Evolutionary conservation across 805 yeast species (phyloP).

Genomic region (Cyberlindnera veronae): DNA sequence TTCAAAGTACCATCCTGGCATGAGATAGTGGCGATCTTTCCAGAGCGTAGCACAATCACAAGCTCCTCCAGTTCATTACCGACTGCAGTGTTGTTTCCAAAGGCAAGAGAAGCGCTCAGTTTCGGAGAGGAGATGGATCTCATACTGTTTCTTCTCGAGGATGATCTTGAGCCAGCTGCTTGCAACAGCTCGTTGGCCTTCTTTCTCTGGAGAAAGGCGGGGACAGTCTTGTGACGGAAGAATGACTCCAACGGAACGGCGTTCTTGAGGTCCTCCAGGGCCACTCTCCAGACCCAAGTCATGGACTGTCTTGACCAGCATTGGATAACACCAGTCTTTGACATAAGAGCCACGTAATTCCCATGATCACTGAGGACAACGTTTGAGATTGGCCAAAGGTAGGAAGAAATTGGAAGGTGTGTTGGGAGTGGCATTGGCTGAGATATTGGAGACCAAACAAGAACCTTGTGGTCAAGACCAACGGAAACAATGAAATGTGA

Average conservation of each 20-base stretch:
- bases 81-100: slow-evolving; percentile 23
- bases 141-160: slow-evolving; percentile 33
- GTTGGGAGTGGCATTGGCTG: slow-evolving; percentile 45
- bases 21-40: slow-evolving; percentile 45
- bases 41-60: slow-evolving; percentile 49
- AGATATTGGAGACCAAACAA: slow-evolving; percentile 70
- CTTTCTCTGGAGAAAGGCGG: slow-evolving; percentile 39
- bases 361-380: slow-evolving; percentile 57
- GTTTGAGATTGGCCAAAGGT: slow-evolving; percentile 61
- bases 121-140: slow-evolving; percentile 27
- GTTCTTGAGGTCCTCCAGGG: slow-evolving; percentile 33
- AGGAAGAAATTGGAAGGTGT: slow-evolving; percentile 38
- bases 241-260: slow-evolving; percentile 50
- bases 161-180: slow-evolving; percentile 10
- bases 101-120: slow-evolving; percentile 21
- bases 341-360: slow-evolving; percentile 51
- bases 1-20: slow-evolving; percentile 46
- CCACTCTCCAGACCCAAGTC: slow-evolving; percentile 55
- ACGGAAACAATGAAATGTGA: slow-evolving; percentile 64
- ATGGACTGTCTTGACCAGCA: slow-evolving; percentile 57
- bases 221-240: slow-evolving; percentile 52
- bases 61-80: slow-evolving; percentile 35
- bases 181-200: slow-evolving; percentile 21
- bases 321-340: slow-evolving; percentile 48
- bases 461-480: slow-evolving; percentile 68